A percentile compares a stretch with the other conserved stretches of the same genome.
Evolutionary conservation across 805 yeast species (phyloP).

Genomic region (Metschnikowia proteae): DNA sequence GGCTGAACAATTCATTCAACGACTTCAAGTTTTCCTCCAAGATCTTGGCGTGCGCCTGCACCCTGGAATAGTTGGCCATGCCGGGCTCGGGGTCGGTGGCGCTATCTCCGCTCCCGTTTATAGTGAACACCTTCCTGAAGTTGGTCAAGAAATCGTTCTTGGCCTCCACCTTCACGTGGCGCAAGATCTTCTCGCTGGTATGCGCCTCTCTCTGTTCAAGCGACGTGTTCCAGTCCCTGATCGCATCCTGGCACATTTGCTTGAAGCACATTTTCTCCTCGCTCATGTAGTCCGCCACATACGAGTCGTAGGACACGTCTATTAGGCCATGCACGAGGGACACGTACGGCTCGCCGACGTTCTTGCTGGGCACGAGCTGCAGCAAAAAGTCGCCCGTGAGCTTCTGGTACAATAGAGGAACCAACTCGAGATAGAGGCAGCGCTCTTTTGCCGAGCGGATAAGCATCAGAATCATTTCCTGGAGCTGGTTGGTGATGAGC

Average conservation of each 20-base stretch:
- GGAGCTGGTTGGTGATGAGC: conserved; percentile 37
- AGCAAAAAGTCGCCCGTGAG: conserved; percentile 25
- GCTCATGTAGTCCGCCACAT: conserved; percentile 36
- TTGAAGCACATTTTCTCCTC: conserved; percentile 34
- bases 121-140: conserved; percentile 58
- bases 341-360: conserved; percentile 36
- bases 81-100: not conserved
- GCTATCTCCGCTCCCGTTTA: conserved; percentile 8
- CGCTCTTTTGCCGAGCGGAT: conserved; percentile 27
- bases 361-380: conserved; percentile 26
- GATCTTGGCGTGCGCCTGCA: conserved; percentile 78
- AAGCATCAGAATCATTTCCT: conserved; percentile 29
- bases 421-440: conserved; percentile 30
- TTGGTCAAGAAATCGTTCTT: conserved; percentile 59
- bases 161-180: conserved; percentile 46
- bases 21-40: conserved; percentile 71
- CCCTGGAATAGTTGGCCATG: conserved; percentile 47
- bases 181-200: conserved; percentile 45
- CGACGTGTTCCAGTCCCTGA: conserved; percentile 32
- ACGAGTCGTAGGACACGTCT: conserved; percentile 41
- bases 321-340: conserved; percentile 32
- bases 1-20: conserved; percentile 70
- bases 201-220: conserved; percentile 45
- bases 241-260: conserved; percentile 21
- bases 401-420: conserved; percentile 39